phyloP scores from a whole-genome alignment of 2,329 filamentous ascomycete genomes.

The Penicillium brevicompactum region DNA sequence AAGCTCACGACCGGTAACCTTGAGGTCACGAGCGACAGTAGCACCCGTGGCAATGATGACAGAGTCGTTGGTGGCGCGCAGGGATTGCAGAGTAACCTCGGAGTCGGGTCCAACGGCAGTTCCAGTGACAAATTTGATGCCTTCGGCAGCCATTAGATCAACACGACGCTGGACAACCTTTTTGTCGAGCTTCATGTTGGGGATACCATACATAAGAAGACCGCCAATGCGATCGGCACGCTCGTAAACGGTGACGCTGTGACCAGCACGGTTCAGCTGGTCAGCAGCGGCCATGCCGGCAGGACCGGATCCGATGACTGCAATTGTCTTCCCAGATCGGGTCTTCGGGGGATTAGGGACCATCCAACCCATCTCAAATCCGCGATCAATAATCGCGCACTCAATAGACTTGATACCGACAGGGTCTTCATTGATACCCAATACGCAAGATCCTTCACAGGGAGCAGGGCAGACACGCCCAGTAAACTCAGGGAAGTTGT shows the following conservation, averaged over 20 bases:
- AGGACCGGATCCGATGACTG: conserved; percentile 88
- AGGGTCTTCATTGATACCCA: conserved; percentile 95
- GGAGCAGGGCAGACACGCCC: conserved; percentile 95
- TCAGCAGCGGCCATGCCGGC: conserved; percentile 88
- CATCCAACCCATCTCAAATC: conserved; percentile 99
- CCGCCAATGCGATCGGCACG: conserved; percentile 87
- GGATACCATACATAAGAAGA: conserved; percentile 96
- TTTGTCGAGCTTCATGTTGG: conserved; percentile 99
- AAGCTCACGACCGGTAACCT: conserved; percentile 84
- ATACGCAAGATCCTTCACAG: conserved; percentile 92
- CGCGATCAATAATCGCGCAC: conserved; percentile 95
- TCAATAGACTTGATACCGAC: conserved; percentile 99
- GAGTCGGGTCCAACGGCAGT: conserved; percentile 76
- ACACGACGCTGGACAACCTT: conserved; percentile 93
- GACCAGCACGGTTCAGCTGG: conserved; percentile 90
- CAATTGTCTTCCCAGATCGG: conserved; percentile 85
- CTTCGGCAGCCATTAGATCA: conserved; percentile 91
- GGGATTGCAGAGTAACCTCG: conserved; percentile 66
- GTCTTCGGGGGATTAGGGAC: conserved; percentile 74
- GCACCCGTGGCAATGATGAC: conserved; percentile 91
- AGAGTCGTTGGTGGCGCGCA: conserved; percentile 75
- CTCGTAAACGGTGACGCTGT: conserved; percentile 88
- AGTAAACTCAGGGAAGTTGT: conserved; percentile 98
- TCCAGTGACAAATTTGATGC: conserved; percentile 77
- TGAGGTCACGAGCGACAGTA: conserved; percentile 88